Base-by-base conservation (phyloP, 1,284 basidiomycete species). In the Pseudozyma sp. region DNA sequence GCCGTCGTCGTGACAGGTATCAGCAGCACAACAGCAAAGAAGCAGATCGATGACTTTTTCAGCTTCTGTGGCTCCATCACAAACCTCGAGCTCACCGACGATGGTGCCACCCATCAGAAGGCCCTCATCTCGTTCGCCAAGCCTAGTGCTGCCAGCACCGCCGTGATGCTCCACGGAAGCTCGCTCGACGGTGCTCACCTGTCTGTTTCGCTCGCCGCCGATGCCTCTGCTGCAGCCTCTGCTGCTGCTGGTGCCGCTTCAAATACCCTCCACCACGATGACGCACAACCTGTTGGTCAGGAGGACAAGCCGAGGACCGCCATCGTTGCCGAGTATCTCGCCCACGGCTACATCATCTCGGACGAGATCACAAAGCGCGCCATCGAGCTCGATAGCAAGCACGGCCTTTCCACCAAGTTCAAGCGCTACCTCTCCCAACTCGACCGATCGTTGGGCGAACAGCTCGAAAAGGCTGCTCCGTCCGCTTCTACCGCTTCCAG, bases 251-350 rank as follows among this genome's bases (percentile, higher is more conserved):
- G 66, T 30, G n/a, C 51, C 31, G 34, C 51, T 24, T 24, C 24
- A 24, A 24, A 1, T 8, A 37, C 13, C 39, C 24, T 39, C 16
- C 19, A 49, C 14, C 57, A 62, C 50, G 57, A 68, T 31, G 71
- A 70, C 7, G 43, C 55, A 10, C 62, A 60, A 48, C 63, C 64
- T 19, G 59, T 81, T 30, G 66, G 54, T n/a, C 79, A 81, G 43
- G 79, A 81, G 62, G 77, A 81, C 67, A 81, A 81, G 65, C 79
- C 79, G 7, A 71, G 68, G 62, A 76, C 71, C 6, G 75, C 79
- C 54, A 78, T 79, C 60, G 61, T 81, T 34, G 79, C 79, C 34
- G 78, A 81, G 57, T 72, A 76, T 57, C 70, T 81, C 37, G 79
- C 79, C 30, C 68, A 73, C 61, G 79, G 79, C 40, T 81, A 81